phyloP scores from a whole-genome alignment of 768 basidiomycete genomes.

The Hypholoma sublateritium region DNA sequence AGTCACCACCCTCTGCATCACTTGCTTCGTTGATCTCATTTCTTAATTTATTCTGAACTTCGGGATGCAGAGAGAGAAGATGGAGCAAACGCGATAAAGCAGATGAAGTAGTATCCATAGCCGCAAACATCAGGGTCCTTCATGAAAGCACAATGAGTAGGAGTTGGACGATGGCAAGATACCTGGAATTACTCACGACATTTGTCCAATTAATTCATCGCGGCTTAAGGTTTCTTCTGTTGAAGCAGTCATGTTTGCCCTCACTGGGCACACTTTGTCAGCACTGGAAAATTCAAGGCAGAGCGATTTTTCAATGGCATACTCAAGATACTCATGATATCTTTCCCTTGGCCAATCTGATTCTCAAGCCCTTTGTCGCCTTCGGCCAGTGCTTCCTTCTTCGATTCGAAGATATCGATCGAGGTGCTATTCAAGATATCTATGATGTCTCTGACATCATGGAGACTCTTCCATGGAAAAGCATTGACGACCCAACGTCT shows the following conservation, averaged over 20 bases:
- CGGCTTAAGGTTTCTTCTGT: constrained; percentile 29
- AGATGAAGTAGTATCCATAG: constrained; percentile 24
- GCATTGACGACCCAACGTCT: constrained; percentile 31
- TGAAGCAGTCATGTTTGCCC: constrained; percentile 31
- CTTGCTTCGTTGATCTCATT: constrained; percentile 23
- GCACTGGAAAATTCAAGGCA: neutral
- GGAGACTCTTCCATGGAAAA: constrained; percentile 31
- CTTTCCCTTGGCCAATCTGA: constrained; percentile 38
- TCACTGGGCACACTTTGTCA: constrained; percentile 28
- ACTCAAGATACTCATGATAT: constrained; percentile 48
- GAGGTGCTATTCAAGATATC: constrained; percentile 36
- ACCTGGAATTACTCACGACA: constrained; percentile 10
- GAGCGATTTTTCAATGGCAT: constrained; percentile 9
- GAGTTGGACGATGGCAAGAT: neutral
- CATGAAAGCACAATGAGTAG: neutral
- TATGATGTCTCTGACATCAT: constrained; percentile 30
- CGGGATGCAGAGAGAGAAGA: constrained; percentile 16
- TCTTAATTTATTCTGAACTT: constrained; percentile 22
- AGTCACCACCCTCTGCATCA: constrained; percentile 21
- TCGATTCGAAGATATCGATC: constrained; percentile 33
- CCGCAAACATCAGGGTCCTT: constrained; percentile 25
- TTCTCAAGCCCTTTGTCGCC: constrained; percentile 31
- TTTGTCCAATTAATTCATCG: constrained; percentile 38
- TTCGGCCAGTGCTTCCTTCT: constrained; percentile 31
- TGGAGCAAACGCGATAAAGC: constrained; percentile 19